Evolutionary conservation across 116 monocot genomes (phyloP), one percentile per base, ranked within the genome.

Genomic region (Iris pallida): DNA sequence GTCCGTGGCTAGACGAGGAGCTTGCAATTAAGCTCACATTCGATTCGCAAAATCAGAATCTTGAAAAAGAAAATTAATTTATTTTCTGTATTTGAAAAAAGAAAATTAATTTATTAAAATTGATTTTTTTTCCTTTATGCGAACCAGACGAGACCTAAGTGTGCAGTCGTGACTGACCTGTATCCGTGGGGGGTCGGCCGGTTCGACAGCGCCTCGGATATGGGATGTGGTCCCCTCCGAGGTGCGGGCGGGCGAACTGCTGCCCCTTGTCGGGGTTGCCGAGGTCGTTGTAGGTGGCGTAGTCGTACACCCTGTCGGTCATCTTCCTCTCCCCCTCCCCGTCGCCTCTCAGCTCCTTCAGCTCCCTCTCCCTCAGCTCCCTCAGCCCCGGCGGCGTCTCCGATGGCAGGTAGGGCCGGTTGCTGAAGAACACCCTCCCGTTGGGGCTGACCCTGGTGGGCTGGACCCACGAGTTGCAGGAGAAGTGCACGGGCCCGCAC

Each of bases 381-480:
- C 47, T 62, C 59, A 86, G 41, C 5, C 82, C 86, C 0, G 73
- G 57, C 5, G 86, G 86, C 12, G 86, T 86, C 64, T 86, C 79
- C 0, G 70, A 62, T 1, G 82, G 86, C 66, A 86, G 59, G 70
- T 76, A 86, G 10, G 86, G 86, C 82, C 80, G 69, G 45, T 92
- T 83, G 46, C 43, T 69, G 60, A 92, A 92, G 79, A 92, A 88
- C 16, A 88, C 47, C 41, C 92, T 75, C 59, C 72, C 80, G 64
- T 42, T 47, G 8, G 73, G 88, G 49, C 77, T 52, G 17, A 81
- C 64, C 42, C 65, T 72, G 4, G 56, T 47, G 13, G 88, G 72
- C 41, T 92, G 88, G 16, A 92, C 75, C 92, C 92, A 92, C 2
- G 92, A 92, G 71, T 83, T 61, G 79, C 85, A 85, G 43, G 73